Conservation (phyloP, 78 protist genomes). For the Dictyostelium discoideum region dicty_2.7 NC_007090.3:4731501-4732000, state of each 20-base stretch:
- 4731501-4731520: conserved; percentile 42
- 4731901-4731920: conserved; percentile 54
- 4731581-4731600: neutral
- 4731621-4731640: neutral
- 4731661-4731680: neutral
- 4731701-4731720: neutral
- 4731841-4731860: neutral
- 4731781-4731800: neutral
- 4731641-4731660: neutral
- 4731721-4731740: neutral
- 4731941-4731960: neutral
- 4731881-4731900: conserved; percentile 1
- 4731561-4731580: conserved; percentile 7
- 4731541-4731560: neutral
- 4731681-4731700: neutral
- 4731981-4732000: conserved; percentile 96
- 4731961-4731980: conserved; percentile 96
- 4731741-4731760: neutral
- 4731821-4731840: conserved; percentile 5
- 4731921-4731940: conserved; percentile 55
- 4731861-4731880: neutral
- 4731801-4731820: neutral
- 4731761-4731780: neutral
- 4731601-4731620: neutral
- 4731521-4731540: neutral